Evolutionary conservation across 2,329 filamentous ascomycete species (phyloP).

Genomic region (Emergomyces africanus): DNA sequence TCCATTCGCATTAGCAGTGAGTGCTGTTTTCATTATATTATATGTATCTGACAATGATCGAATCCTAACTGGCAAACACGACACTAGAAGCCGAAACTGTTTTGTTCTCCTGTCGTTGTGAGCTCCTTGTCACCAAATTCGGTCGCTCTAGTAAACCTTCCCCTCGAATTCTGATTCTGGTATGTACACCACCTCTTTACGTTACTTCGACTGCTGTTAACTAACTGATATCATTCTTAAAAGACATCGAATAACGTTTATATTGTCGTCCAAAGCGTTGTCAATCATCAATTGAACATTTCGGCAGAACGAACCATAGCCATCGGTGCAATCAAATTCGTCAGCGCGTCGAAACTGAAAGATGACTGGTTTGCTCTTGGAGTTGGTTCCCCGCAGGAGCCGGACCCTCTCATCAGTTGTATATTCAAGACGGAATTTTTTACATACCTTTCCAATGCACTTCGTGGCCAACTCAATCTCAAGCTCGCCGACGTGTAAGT

Average conservation of each 20-base stretch:
- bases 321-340: slow-evolving; percentile 75
- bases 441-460: slow-evolving; percentile 70
- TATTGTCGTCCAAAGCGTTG: slow-evolving; percentile 70
- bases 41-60: not conserved
- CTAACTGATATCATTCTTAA: slow-evolving; percentile 9
- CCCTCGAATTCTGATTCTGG: slow-evolving; percentile 67
- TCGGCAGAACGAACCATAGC: slow-evolving; percentile 69
- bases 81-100: slow-evolving; percentile 49
- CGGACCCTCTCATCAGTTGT: slow-evolving; percentile 88
- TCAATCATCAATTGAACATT: slow-evolving; percentile 72
- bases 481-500: slow-evolving; percentile 60
- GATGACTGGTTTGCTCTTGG: slow-evolving; percentile 97
- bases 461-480: slow-evolving; percentile 68
- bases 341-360: slow-evolving; percentile 65
- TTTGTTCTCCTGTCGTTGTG: slow-evolving; percentile 82
- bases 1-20: slow-evolving; percentile 57
- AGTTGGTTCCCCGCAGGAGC: slow-evolving; percentile 76
- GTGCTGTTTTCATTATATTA: slow-evolving; percentile 7
- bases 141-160: slow-evolving; percentile 90
- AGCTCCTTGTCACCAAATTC: slow-evolving; percentile 86
- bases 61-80: not conserved
- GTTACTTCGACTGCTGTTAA: not conserved
- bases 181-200: slow-evolving; percentile 16
- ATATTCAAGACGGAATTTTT: slow-evolving; percentile 96
- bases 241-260: slow-evolving; percentile 74